Evolutionary conservation across 2,329 filamentous ascomycete genomes (phyloP), one percentile per base, ranked within the genome.

Genomic region (Lasiodiplodia theobromae): DNA sequence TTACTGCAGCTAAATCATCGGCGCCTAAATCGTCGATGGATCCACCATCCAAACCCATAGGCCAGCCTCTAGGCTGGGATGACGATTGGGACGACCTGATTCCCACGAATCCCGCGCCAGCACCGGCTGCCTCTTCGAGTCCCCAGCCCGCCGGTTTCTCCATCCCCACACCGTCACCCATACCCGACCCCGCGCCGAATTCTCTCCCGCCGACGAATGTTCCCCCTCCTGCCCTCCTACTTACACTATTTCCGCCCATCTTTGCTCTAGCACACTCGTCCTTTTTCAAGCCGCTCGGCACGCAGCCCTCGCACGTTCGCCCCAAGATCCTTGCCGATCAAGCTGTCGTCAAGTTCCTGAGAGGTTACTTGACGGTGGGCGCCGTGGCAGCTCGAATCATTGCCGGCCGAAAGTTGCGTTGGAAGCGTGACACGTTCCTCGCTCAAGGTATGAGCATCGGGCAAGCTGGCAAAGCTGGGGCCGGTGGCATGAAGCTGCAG

Each of bases 401-500:
- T 68, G 92, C 92, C 1, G 95, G 94, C 12, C 90, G 95, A 69
- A 94, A 92, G 74, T 83, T 92, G 64, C 91, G 95, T 68, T 98
- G 95, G 95, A 95, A 97, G 77, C 88, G 95, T 66, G 95, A 98
- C 79, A 91, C 88, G 70, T 89, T 93, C 70, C 84, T 98, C 14
- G 88, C 92, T 1, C 93, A 97, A 78, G 90, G 91, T 75, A 97
- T 97, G 92, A 89, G 91, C 68, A 97, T 98, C 70, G 88, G 89
- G 0, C 87, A 87, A 23, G 92, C 93, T 0, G 88, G 89, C 18
- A 87, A 90, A 2, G 90, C 89, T 3, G 87, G 89, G 66, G 93
- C 92, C 73, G 91, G 86, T n/a, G 88, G 95, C 3, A 97, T 98
- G 95, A 98, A 97, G 80, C 87, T 98, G 23, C 88, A 91, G 0